Evolutionary conservation across 192 early-diverging fungal species (phyloP).

Genomic region (Jimgerdemannia lactiflua): DNA sequence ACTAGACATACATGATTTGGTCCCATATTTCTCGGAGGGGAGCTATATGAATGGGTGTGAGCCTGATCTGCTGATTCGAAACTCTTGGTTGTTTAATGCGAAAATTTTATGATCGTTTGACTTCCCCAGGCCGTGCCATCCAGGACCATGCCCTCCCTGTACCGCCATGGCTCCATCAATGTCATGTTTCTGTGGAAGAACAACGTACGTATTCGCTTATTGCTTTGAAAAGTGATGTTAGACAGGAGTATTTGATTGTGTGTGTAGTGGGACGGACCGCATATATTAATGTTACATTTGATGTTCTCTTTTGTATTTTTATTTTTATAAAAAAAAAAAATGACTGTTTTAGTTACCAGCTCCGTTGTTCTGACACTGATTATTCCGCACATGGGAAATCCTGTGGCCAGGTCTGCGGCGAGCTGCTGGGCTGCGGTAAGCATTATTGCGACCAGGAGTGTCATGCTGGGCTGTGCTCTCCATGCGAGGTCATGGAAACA

Average conservation of each 20-base stretch:
- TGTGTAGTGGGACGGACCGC: neutral
- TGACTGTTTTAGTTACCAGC: constrained; percentile 22
- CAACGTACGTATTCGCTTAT: constrained; percentile 17
- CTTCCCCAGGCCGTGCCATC: constrained; percentile 71
- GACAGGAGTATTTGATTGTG: no score
- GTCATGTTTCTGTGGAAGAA: constrained; percentile 83
- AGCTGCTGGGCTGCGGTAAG: constrained; percentile 66
- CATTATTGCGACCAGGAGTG: constrained; percentile 66
- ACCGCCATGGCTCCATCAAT: constrained; percentile 71
- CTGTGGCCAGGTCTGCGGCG: constrained; percentile 69
- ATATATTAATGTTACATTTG: neutral
- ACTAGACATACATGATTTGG: no score
- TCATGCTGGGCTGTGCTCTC: constrained; percentile 67
- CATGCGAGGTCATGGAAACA: constrained; percentile 49
- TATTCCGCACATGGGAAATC: constrained; percentile 62
- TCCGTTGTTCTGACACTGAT: constrained; percentile 73
- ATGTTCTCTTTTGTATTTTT: neutral
- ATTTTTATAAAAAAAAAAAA: neutral
- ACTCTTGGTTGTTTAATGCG: no score
- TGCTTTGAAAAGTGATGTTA: no score
- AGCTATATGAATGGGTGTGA: no score
- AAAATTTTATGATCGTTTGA: no score
- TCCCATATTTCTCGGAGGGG: no score
- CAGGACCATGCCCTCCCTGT: constrained; percentile 94
- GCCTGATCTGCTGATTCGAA: no score